phyloP scores from a whole-genome alignment of 805 yeast genomes.

The Cyberlindnera euphorbiae region DNA sequence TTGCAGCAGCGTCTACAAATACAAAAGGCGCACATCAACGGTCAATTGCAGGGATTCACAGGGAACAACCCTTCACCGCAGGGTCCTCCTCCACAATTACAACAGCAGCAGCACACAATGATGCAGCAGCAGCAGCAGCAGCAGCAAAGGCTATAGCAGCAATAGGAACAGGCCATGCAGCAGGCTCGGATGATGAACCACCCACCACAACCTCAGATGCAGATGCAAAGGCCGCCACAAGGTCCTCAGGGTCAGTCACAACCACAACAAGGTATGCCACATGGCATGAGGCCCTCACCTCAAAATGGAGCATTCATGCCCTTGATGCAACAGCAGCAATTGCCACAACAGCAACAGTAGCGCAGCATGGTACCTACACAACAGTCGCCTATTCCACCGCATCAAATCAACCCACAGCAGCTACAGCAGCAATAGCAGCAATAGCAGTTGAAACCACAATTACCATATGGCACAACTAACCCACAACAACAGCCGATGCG shows the following conservation, averaged over 20 bases:
- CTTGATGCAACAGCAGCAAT: slow-evolving; percentile 4
- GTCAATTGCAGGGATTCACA: slow-evolving; percentile 17
- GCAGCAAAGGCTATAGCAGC: slow-evolving; percentile 13
- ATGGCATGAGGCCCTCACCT: not conserved
- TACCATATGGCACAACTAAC: slow-evolving; percentile 8
- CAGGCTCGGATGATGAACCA: slow-evolving; percentile 11
- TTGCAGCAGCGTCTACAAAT: slow-evolving; percentile 23
- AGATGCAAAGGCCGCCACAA: not conserved
- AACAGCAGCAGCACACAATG: slow-evolving; percentile 13
- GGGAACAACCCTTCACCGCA: slow-evolving; percentile 20
- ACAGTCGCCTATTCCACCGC: slow-evolving; percentile 24
- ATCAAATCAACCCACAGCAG: slow-evolving; percentile 25
- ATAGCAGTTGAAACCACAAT: slow-evolving; percentile 4
- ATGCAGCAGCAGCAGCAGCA: slow-evolving; percentile 17
- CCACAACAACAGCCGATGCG: slow-evolving; percentile 10
- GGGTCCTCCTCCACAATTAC: slow-evolving; percentile 11
- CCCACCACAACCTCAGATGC: slow-evolving; percentile 10
- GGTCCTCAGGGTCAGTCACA: too few relatives aligned
- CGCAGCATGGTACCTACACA: not conserved
- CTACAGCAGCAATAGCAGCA: slow-evolving; percentile 9
- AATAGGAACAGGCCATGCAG: slow-evolving; percentile 2
- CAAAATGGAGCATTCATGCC: not conserved
- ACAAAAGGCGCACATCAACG: slow-evolving; percentile 21
- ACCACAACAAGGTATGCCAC: too few relatives aligned
- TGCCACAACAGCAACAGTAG: slow-evolving; percentile 2